Base-by-base conservation (phyloP, 2,329 filamentous ascomycete genomes). In the Grosmannia clavigera region DNA sequence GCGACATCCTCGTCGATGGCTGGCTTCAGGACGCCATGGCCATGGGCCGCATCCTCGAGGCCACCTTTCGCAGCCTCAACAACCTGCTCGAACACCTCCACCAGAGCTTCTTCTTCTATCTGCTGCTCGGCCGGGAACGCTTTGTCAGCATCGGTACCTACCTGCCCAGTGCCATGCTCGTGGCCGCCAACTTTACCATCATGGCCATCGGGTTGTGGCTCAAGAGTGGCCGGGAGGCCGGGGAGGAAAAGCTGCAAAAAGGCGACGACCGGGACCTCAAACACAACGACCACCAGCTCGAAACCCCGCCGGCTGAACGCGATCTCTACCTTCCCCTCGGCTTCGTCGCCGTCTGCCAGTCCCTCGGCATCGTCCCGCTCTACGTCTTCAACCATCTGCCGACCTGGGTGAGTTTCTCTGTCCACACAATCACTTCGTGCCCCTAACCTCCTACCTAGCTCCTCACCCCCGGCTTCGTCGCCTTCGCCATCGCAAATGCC, bases 11-110 rank as follows among this genome's bases (percentile, higher is more conserved):
- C 29, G 27, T 60, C 1, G 79, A 92, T 51, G 94, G 94, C 38
- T 96, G 91, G 90, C 90, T 97, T 69, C 91, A 99, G 69, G 94
- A 99, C 70, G 94, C 97, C 74, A 97, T 97, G 90, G 88, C 88
- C 11, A 84, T 99, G 70, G 94, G 94, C 6, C 81, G 92, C 59
- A 86, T 92, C 0, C 80, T 97, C 5, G 94, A 99, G 74, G 91
- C 91, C 67, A 82, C 94, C 3, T 95, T 95, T 71, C 82, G 94
- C 67, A 96, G 90, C 71, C 76, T 99, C 72, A 99, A 99, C 75
- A 99, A 99, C 69, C 76, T 99, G 61, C 81, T 99, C 38, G 94
- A 99, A 74, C 92, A 99, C 70, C 79, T 99, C 63, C 94, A 99
- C 71, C 94, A 99, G 75, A 96, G 92, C 71, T 99, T 99, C 78